Evolutionary conservation across 768 basidiomycete genomes (phyloP), one percentile per base, ranked within the genome.

Genomic region (Dacryopinax spathularia): DNA sequence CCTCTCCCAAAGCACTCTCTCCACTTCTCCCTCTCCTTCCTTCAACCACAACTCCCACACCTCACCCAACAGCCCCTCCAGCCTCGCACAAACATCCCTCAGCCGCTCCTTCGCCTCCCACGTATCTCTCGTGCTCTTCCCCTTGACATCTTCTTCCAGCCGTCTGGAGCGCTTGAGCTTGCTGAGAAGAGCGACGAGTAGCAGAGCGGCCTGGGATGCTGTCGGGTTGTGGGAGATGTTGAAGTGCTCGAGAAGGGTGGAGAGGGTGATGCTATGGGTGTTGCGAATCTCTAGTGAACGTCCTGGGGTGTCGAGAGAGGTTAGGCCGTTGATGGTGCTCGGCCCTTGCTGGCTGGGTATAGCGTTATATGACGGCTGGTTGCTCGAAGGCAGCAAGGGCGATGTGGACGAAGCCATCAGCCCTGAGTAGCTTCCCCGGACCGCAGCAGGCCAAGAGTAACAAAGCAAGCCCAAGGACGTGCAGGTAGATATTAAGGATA

Each of bases 111-210:
- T 56, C 48, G 48, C 48, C 48, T 56, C 48, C 48, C 48, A 56
- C 48, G 48, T 56, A 56, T 56, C 29, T 7, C 48, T 22, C 48
- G 48, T 56, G 48, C 48, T 56, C 48, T 56, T 56, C 48, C 48
- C 48, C 29, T 56, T 56, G 25, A 56, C 48, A 29, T 31, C 20
- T 20, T 56, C 48, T 20, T 56, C 48, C 48, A 56, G 48, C 48
- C 31, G 5, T 15, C 48, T 22, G 10, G 48, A 15, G 6, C 48
- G 48, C 48, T 56, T 56, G 13, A 56, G 48, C 48, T 25, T 56
- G 25, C 48, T 56, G 3, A 56, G 18, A 7, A 56, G 48, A 10
- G 48, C 48, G 3, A 56, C 48, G 25, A 56, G 48, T 20, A 56
- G 3, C 5, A 56, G 48, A 20, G 48, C 48, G 5, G 48, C 18